phyloP scores from a whole-genome alignment of 2,329 filamentous ascomycete species.

The Teratosphaeria epicoccoides region DNA sequence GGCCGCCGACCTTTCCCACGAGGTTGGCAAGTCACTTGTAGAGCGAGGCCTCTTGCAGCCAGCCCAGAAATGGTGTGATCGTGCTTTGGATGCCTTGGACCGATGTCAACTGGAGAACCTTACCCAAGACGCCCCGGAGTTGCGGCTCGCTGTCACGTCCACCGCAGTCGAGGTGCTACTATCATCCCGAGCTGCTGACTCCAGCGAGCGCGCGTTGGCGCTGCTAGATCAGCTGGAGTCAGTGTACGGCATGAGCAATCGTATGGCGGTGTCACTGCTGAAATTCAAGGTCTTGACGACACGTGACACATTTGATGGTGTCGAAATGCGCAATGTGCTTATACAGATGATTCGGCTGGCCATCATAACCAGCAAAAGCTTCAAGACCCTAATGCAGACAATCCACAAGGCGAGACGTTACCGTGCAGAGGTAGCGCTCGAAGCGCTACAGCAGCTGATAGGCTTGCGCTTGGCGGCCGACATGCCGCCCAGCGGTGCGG shows the following conservation, averaged over 20 bases:
- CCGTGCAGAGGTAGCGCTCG: conserved; percentile 30
- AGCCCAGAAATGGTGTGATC: conserved; percentile 63
- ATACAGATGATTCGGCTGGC: conserved; percentile 50
- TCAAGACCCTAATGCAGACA: conserved; percentile 56
- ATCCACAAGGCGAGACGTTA: conserved; percentile 51
- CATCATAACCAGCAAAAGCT: conserved; percentile 50
- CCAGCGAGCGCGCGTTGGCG: conserved; percentile 17
- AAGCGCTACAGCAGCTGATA: conserved; percentile 55
- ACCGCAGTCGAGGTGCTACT: conserved; percentile 16
- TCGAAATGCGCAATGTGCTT: conserved; percentile 42
- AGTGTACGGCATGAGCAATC: conserved; percentile 49
- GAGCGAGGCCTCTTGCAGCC: conserved; percentile 41
- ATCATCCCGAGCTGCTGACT: conserved; percentile 1
- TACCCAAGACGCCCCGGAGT: conserved; percentile 50
- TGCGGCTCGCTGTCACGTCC: conserved; percentile 58
- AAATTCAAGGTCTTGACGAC: conserved; percentile 55
- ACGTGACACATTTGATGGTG: conserved; percentile 26
- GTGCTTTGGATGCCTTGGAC: conserved; percentile 52
- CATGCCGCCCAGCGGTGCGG: conserved; percentile 13
- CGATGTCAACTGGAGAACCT: conserved; percentile 45
- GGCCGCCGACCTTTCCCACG: conserved; percentile 57
- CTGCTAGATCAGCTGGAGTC: conserved; percentile 49
- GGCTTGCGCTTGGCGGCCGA: conserved; percentile 41
- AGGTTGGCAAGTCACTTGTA: conserved; percentile 56
- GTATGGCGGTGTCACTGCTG: conserved; percentile 53